phyloP scores from a whole-genome alignment of 352 stramenopile genomes.

The Globisporangium spiculum region DNA sequence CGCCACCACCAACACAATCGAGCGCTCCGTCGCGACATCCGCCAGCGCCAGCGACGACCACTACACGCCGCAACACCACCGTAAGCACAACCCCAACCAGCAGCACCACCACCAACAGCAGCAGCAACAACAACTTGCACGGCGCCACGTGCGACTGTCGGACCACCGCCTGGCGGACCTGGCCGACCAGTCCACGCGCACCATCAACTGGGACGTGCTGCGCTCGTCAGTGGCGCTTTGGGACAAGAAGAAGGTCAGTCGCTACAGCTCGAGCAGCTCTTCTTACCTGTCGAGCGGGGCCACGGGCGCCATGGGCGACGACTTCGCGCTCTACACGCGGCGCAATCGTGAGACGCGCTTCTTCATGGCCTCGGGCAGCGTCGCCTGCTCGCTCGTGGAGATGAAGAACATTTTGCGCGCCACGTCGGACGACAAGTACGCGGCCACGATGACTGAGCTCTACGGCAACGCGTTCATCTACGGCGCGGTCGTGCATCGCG shows the following conservation, averaged over 20 bases:
- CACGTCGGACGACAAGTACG: slow-evolving; percentile 33
- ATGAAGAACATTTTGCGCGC: slow-evolving; percentile 32
- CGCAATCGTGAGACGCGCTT: slow-evolving; percentile 22
- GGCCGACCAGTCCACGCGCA: slow-evolving; percentile 21
- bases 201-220: slow-evolving; percentile 32
- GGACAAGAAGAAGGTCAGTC: slow-evolving; percentile 20
- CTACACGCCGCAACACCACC: neutral
- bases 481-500: slow-evolving; percentile 39
- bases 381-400: slow-evolving; percentile 40
- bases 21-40: neutral
- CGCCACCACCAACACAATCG: neutral
- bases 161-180: slow-evolving; percentile 41
- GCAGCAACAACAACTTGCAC: neutral
- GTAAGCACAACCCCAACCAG: neutral
- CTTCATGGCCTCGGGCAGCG: slow-evolving; percentile 29
- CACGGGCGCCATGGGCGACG: neutral
- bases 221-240: slow-evolving; percentile 18
- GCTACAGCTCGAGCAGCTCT: neutral
- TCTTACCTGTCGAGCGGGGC: no score
- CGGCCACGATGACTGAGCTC: slow-evolving; percentile 40
- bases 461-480: slow-evolving; percentile 47
- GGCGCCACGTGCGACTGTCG: slow-evolving; percentile 43
- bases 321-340: slow-evolving; percentile 27
- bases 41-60: neutral
- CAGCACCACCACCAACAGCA: neutral